Evolutionary conservation across 192 early-diverging fungal genomes (phyloP).

Genomic region (Mortierella antarctica): DNA sequence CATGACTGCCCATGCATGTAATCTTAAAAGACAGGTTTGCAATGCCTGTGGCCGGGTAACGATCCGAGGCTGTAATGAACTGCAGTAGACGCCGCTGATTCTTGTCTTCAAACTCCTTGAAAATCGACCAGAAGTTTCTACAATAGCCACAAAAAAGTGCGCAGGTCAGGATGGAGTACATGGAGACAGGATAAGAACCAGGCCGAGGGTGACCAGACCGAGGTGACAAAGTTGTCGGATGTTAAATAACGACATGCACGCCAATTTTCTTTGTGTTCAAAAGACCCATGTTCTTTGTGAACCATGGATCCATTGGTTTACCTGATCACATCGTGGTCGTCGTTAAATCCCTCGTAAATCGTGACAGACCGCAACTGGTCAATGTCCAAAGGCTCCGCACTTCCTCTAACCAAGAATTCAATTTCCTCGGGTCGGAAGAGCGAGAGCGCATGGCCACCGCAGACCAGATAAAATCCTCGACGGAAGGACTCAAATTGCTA

Average conservation of each 20-base stretch:
- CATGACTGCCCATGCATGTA: slow-evolving; percentile 72
- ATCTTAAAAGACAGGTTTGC: slow-evolving; percentile 77
- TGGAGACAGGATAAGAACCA: not conserved
- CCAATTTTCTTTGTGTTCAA: slow-evolving; percentile 1
- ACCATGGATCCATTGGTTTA: slow-evolving; percentile 39
- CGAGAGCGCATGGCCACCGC: slow-evolving; percentile 86
- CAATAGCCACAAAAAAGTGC: not conserved
- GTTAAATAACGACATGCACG: not conserved
- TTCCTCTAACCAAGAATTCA: slow-evolving; percentile 89
- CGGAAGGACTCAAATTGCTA: slow-evolving; percentile 86
- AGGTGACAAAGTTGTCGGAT: not conserved
- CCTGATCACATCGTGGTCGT: slow-evolving; percentile 61
- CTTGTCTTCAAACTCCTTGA: slow-evolving; percentile 70
- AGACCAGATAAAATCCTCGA: slow-evolving; percentile 89
- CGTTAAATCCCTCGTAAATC: slow-evolving; percentile 70
- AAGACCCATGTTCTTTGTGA: not conserved
- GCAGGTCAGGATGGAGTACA: not conserved
- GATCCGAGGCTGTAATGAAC: slow-evolving; percentile 94
- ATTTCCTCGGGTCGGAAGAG: slow-evolving; percentile 94
- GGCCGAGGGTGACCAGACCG: not conserved
- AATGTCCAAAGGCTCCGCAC: slow-evolving; percentile 72
- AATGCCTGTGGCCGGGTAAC: slow-evolving; percentile 84
- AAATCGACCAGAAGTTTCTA: slow-evolving; percentile 83
- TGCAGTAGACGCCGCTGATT: slow-evolving; percentile 82
- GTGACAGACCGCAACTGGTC: slow-evolving; percentile 65